Evolutionary conservation across 1,139 yeast species (phyloP), one percentile per base, ranked within the genome.

Genomic region (Geotrichum citri-aurantii): DNA sequence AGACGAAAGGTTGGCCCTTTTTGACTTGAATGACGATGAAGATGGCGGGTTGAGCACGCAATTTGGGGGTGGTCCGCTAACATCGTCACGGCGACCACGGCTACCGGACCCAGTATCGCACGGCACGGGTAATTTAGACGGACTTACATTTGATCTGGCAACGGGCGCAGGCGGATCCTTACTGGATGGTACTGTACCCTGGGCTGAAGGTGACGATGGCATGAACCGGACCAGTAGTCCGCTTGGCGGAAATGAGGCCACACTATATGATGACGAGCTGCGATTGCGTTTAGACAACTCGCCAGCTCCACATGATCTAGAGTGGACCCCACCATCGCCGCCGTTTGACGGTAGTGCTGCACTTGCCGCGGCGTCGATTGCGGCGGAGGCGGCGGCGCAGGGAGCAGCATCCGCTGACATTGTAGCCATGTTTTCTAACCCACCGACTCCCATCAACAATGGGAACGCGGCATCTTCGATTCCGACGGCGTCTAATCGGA

Each of bases 1-100:
- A 71, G 24, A 62, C 70, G 26, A 76, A 75, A 64, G 71, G 70
- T 0, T 56, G 10, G 78, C 77, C 56, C 66, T 75, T 1, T 70
- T 65, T 60, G 62, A 64, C 19, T 19, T 56, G 48, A 50, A 50
- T 37, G 55, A 48, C 1, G 46, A 50, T 23, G 58, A 56, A 23
- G 27, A 24, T 17, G 17, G 27, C 17, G 17, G 29, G n/a, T 17
- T 37, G 10, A n/a, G 10, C 21, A 37, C 21, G 7, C 44, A 37
- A 14, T n/a, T 14, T 33, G 17, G 40, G 44, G 14, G 44, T 7
- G 21, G 44, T 7, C 44, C 44, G 10, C 19, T 37, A n/a, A 14
- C 44, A 37, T 37, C 44, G 17, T 17, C 44, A 8, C 44, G 19
- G 10, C 44, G 44, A 17, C 17, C 19, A n/a, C 44, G 33, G 48